phyloP scores from a whole-genome alignment of 768 basidiomycete species.

The Russula earlei region DNA sequence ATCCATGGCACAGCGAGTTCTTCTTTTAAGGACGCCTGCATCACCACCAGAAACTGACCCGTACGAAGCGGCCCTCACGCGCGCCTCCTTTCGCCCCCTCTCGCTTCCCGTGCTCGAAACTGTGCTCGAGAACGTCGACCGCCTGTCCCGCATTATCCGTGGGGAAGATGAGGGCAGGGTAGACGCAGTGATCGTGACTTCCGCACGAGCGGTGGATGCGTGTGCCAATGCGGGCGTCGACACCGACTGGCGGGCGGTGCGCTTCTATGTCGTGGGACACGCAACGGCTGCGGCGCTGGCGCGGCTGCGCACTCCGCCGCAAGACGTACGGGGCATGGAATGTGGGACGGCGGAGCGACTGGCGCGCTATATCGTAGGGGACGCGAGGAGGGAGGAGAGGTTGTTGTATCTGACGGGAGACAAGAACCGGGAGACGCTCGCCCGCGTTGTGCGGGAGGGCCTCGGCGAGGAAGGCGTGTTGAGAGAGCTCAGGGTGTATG shows the following conservation, averaged over 20 bases:
- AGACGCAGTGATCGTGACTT: conserved; percentile 68
- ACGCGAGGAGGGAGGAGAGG: conserved; percentile 27
- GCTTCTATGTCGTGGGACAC: conserved; percentile 75
- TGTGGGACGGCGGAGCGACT: conserved; percentile 64
- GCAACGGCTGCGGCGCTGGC: conserved; percentile 40
- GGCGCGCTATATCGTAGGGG: conserved; percentile 49
- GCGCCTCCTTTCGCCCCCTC: conserved; percentile 39
- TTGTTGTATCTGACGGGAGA: conserved; percentile 79
- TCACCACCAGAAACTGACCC: conserved; percentile 37
- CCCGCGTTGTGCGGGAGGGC: conserved; percentile 35
- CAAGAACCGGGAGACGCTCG: conserved; percentile 69
- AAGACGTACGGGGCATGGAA: conserved; percentile 36
- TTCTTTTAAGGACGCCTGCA: conserved; percentile 34
- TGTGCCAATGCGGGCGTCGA: conserved; percentile 32
- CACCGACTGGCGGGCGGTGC: conserved; percentile 42
- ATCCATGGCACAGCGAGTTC: conserved; percentile 25
- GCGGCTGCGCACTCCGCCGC: conserved; percentile 25
- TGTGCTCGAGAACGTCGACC: conserved; percentile 37
- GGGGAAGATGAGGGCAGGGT: conserved; percentile 21
- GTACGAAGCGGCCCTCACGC: conserved; percentile 45
- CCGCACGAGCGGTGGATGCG: conserved; percentile 66
- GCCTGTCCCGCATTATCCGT: conserved; percentile 36
- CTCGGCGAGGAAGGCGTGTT: conserved; percentile 34
- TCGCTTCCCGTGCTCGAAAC: conserved; percentile 74
- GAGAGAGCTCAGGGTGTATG: conserved; percentile 55